Evolutionary conservation across 352 stramenopile species (phyloP), one percentile per base, ranked within the genome.

Genomic region (Globisporangium alternatum): DNA sequence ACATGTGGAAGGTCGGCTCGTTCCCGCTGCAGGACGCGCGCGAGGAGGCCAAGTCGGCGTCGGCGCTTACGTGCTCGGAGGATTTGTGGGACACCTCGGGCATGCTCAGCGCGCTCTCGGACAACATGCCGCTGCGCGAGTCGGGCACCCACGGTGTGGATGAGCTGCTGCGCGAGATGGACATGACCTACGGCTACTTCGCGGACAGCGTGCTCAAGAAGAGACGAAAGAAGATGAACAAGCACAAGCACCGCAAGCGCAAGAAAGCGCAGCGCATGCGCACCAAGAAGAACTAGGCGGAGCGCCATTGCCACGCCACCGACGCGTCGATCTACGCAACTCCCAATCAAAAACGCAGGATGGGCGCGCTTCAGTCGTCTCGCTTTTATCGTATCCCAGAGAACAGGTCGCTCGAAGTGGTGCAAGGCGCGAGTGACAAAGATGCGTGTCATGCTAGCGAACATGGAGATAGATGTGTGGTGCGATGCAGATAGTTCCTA

Each of bases 151-250:
- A 69, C 59, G 64, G 75, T 52, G 71, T 88, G 35, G 84, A 85
- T 65, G 74, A 78, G 52, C 65, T 92, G 63, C 64, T 93, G 56
- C 75, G 71, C 44, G 77, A 91, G 64, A 75, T 92, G 74, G 80
- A 90, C 65, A 49, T 55, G 33, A 60, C 67, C 57, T 65, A 78
- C 70, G 83, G 81, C 45, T 92, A 92, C 74, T 72, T 84, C 63
- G 84, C 84, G 59, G 86, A 93, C 72, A 94, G 83, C 64, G 88
- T 96, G 64, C 69, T 95, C 64, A 93, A 93, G 80, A 96, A 96
- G 66, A 77, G 88, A 69, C 83, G 87, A 83, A 95, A 95, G 82
- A 95, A 95, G 77, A 96, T 96, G 88, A 96, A 94, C 84, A 96
- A 96, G 85, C 88, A 96, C 83, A 96, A 96, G 83, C 83, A 93